Conservation (phyloP, 176 grass and related monocot species). For the Cenchrus fungigraminus region DNA sequence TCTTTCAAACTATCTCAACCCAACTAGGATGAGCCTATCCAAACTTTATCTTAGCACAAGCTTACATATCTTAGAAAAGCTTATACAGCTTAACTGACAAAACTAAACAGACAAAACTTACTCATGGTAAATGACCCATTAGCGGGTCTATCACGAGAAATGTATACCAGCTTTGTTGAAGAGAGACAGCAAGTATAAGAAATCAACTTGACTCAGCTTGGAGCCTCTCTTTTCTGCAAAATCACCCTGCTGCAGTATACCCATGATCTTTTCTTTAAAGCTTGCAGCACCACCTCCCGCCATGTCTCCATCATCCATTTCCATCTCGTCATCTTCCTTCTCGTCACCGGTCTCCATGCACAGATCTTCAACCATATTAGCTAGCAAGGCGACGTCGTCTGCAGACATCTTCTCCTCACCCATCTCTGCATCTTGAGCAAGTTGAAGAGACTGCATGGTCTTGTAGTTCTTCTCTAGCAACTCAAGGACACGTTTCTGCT, state of each 20-base stretch:
- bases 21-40: neutral
- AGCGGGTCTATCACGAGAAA: constrained; percentile 63
- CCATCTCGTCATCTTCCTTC: constrained; percentile 82
- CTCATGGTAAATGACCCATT: neutral
- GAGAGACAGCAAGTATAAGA: constrained; percentile 91
- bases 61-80: neutral
- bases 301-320: constrained; percentile 46
- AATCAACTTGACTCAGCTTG: constrained; percentile 88
- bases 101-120: neutral
- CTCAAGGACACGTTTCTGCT: constrained; percentile 73
- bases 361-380: constrained; percentile 87
- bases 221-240: constrained; percentile 92
- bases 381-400: constrained; percentile 67
- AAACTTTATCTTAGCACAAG: neutral
- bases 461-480: constrained; percentile 96
- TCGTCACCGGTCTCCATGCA: constrained; percentile 54
- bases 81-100: neutral
- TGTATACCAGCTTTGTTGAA: constrained; percentile 93
- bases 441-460: constrained; percentile 82
- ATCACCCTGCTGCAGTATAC: constrained; percentile 79
- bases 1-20: too few relatives aligned
- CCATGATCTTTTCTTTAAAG: constrained; percentile 90
- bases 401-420: constrained; percentile 49
- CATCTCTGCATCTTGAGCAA: constrained; percentile 43
- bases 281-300: constrained; percentile 19